A percentile compares a stretch with the other conserved stretches of the same genome.
These are phyloP conservation scores for Cynara cardunculus DNA, from an alignment of 129 eudicot genomes.

Conservation along the genomic window DNA sequence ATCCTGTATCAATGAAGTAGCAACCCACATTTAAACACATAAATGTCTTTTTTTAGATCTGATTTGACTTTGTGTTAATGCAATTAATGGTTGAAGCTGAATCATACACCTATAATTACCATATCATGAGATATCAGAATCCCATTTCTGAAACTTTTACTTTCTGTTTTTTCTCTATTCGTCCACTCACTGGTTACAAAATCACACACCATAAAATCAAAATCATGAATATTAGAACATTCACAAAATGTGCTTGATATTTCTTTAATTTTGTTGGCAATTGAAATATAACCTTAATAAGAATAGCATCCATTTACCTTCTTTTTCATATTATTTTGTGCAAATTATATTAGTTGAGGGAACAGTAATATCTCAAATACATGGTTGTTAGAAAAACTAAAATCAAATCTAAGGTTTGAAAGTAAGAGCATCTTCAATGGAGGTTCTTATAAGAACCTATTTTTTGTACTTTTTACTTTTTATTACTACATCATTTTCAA, in stretches of 20 bases:
- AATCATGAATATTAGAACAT: background rate
- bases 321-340: background rate
- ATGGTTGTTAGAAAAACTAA: background rate
- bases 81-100: too few relatives aligned
- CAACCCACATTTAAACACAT: too few relatives aligned
- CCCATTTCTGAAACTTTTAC: background rate
- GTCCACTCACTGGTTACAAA: background rate
- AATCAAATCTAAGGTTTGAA: background rate
- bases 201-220: background rate
- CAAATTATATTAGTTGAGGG: background rate
- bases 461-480: too few relatives aligned
- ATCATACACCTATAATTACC: background rate
- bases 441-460: too few relatives aligned
- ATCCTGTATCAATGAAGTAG: too few relatives aligned
- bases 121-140: background rate
- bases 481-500: too few relatives aligned
- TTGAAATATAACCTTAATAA: background rate
- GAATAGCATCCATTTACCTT: background rate
- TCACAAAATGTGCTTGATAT: background rate
- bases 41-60: too few relatives aligned
- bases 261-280: background rate
- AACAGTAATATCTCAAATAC: background rate
- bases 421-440: background rate
- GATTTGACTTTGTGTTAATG: too few relatives aligned
- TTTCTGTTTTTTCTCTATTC: too few relatives aligned